Base-by-base conservation (phyloP, 2,329 filamentous ascomycete species). In the Orbilia quercus region DNA sequence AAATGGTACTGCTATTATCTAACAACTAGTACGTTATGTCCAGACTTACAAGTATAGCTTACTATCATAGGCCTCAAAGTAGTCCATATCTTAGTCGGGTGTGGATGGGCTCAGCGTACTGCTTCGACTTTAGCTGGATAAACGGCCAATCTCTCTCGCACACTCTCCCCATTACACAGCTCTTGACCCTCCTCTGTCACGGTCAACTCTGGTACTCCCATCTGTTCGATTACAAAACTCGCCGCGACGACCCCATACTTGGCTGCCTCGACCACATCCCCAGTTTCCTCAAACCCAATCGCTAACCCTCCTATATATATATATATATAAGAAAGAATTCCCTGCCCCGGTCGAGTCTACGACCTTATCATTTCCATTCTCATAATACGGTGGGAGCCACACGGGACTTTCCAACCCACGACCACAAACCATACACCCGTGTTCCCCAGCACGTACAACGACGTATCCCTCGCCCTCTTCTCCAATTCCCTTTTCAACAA, bases 281-380 rank as follows among this genome's bases (percentile, higher is more conserved):
- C 67, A 0, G 76, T 77, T 11, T 73, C 59, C 20, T 76, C 50
- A 25, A 79, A 78, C 2, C 78, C 77, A 12, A 79, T 63, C 2
- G 77, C 74, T 55, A 79, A 79, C 0, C 78, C 80, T 6, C 80
- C 80, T 2, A 81, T 73, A 45, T n/a, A n/a, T n/a, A n/a, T n/a
- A n/a, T n/a, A n/a, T n/a, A n/a, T n/a, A n/a, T n/a, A n/a, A n/a
- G n/a, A 81, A 81, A 0, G 80, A 77, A 60, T 81, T 81, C 1
- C 80, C 80, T 0, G 79, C 80, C 0, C 80, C 80, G 23, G 80
- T 81, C 1, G 80, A 75, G 62, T 82, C 80, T 18, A 81, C 75
- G 0, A 81, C 75, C 12, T 73, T 76, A 4, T 47, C 22, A 38
- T 50, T 34, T 1, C 51, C 36, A 2, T 44, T 18, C 12, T 63